A percentile compares a stretch with the other conserved stretches of the same genome.
phyloP scores from a whole-genome alignment of 352 stramenopile species.

The Thraustochytrium striatum region DNA sequence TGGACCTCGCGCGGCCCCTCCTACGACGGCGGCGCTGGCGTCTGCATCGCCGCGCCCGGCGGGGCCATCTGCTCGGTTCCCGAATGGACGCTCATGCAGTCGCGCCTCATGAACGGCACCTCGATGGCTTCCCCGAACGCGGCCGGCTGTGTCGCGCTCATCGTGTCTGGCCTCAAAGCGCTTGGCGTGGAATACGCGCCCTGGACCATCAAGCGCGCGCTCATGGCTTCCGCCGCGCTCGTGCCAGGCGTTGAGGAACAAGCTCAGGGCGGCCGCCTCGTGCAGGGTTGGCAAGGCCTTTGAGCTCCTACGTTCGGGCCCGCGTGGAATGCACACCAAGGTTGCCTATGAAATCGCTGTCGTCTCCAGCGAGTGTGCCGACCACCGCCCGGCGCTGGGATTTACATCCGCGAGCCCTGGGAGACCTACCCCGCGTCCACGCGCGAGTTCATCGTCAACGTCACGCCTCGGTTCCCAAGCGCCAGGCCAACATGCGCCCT shows the following conservation, averaged over 20 bases:
- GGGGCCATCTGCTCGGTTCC: slow-evolving; percentile 87
- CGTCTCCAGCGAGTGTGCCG: not conserved
- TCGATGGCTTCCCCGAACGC: slow-evolving; percentile 92
- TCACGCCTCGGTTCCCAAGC: slow-evolving; percentile 80
- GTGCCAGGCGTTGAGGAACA: slow-evolving; percentile 68
- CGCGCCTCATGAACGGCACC: slow-evolving; percentile 93
- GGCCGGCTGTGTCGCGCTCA: slow-evolving; percentile 81
- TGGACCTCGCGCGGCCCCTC: slow-evolving; percentile 85
- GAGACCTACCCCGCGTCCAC: slow-evolving; percentile 58
- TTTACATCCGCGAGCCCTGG: slow-evolving; percentile 71
- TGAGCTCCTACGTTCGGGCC: not conserved
- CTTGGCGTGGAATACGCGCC: slow-evolving; percentile 71
- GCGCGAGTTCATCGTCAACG: slow-evolving; percentile 69
- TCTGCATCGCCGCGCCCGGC: slow-evolving; percentile 85
- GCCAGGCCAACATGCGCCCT: slow-evolving; percentile 49
- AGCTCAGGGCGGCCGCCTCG: slow-evolving; percentile 66
- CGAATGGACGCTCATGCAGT: slow-evolving; percentile 90
- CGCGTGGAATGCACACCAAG: not conserved
- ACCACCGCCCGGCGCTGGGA: slow-evolving; percentile 60
- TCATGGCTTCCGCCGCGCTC: slow-evolving; percentile 73
- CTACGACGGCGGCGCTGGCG: slow-evolving; percentile 79
- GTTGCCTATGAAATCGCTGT: slow-evolving; percentile 4
- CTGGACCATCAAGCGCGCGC: slow-evolving; percentile 73
- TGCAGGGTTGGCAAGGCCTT: slow-evolving; percentile 46
- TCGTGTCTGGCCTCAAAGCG: slow-evolving; percentile 83